Evolutionary conservation across 352 stramenopile genomes (phyloP), one percentile per base, ranked within the genome.

Genomic region (Phytophthora pini): DNA sequence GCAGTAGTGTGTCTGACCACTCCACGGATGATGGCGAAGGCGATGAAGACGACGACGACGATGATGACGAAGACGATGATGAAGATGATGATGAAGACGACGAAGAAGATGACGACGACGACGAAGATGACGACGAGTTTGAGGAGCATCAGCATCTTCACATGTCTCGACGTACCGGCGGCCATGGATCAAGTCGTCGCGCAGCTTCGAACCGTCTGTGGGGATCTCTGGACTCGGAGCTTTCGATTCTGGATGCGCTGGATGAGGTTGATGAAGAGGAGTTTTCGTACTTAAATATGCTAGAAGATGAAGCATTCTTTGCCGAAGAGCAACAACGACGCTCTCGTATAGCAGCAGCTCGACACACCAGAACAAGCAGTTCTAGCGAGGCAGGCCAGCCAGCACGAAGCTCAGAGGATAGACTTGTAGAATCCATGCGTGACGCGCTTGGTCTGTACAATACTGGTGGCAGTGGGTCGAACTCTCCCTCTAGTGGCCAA

Each of bases 261-360:
- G 86, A 94, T 48, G 86, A 94, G 66, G 84, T 91, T 11, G 84
- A 94, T 44, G 86, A 94, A 74, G 83, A 94, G 12, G 84, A 94
- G 34, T 94, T 90, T 50, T 94, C 82, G 17, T 93, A 93, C 54
- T 56, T 89, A n/a, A 84, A 80, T 46, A 76, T 93, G 52, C 49
- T 94, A 4, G 82, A 93, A 12, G 84, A 93, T 27, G 88, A 95
- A 51, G 63, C 67, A 5, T 52, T 75, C 12, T 89, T 86, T 57
- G 50, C 68, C 0, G 80, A 90, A 40, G 82, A 91, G 48, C 81
- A 88, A 61, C 74, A 53, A 27, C 78, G 81, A 61, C 74, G 80
- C 26, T 39, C 57, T 41, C 76, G 79, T 13, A 51, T 79, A 7
- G 44, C 52, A 24, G 55, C 64, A 45, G 71, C 71, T 48, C 62